phyloP scores from a whole-genome alignment of 306 rosid genomes.

The Malus sieversii region DNA sequence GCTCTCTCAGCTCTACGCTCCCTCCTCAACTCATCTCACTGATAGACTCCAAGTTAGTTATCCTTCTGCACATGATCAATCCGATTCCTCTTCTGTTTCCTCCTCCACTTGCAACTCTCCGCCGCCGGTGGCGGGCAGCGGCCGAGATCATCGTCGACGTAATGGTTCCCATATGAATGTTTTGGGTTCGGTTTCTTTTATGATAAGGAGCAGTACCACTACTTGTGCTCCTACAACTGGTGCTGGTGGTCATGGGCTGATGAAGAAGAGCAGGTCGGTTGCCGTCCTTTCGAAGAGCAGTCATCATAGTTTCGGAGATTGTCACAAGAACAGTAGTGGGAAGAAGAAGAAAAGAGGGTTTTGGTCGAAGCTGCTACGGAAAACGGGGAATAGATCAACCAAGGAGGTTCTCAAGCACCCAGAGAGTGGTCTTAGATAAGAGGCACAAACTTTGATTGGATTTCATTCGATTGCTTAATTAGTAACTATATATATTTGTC shows the following conservation, averaged over 20 bases:
- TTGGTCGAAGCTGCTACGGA: slow-evolving; percentile 57
- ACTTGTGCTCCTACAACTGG: not conserved
- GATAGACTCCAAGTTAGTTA: not conserved
- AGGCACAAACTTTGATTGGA: not conserved
- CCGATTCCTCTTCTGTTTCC: not conserved
- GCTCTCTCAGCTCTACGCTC: slow-evolving; percentile 32
- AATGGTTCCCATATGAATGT: slow-evolving; percentile 24
- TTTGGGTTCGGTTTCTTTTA: slow-evolving; percentile 32
- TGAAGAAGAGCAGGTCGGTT: slow-evolving; percentile 58
- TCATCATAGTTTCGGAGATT: not conserved
- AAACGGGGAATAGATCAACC: slow-evolving; percentile 33
- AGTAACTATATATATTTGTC: not conserved
- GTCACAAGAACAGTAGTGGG: slow-evolving; percentile 9
- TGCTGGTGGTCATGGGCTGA: slow-evolving; percentile 5
- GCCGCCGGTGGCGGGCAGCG: not conserved
- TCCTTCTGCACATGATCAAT: not conserved
- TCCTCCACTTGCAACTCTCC: slow-evolving; percentile 5
- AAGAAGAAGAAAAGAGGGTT: slow-evolving; percentile 30
- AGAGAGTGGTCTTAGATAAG: slow-evolving; percentile 11
- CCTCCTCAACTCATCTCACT: not conserved
- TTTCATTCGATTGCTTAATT: not conserved
- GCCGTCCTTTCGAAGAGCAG: slow-evolving; percentile 29
- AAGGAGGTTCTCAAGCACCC: slow-evolving; percentile 34
- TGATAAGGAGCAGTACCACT: not conserved
- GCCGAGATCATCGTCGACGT: slow-evolving; percentile 25